Evolutionary conservation across 139 green algal species (phyloP), one percentile per base, ranked within the genome.

Genomic region (Coelastrella sp.): DNA sequence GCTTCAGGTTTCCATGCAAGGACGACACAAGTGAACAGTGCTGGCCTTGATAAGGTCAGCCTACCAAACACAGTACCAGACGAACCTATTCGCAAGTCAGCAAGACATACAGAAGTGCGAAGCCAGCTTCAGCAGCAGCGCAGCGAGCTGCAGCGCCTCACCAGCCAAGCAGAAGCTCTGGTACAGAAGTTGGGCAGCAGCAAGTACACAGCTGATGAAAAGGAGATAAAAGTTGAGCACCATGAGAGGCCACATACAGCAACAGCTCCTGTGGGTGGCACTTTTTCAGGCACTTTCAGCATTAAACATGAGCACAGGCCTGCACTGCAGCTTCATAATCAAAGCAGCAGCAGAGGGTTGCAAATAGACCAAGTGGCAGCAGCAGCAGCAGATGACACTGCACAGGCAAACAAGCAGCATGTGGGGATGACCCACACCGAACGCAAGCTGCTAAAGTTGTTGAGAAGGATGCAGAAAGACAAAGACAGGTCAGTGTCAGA

Each of bases 381-480:
- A 83, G 49, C 63, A 70, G 35, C 1, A 49, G 3, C 35, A 49
- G 35, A 1, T 49, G 35, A 49, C 35, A 49, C 35, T 49, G 1
- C 35, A 49, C 1, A 3, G 35, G 35, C 35, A 49, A 49, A 49
- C 35, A 49, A 1, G 35, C 35, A 49, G 35, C 35, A 49, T 49
- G 35, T 49, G 57, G 57, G 24, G 56, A 14, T 85, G 57, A 85
- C 79, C 6, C 57, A 25, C 19, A 85, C 68, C 14, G 79, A 85
- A 15, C 25, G 57, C 20, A 61, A 24, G 20, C 57, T 85, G 14
- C 20, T 85, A 0, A 85, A 85, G 24, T 8, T 85, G 79, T 24
- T 85, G 57, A 85, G 58, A 57, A 72, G 27, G 57, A 56, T 70
- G 19, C 79, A 72, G 20, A 85, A 85, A 27, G 79, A 85, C 8